These are phyloP conservation scores for Fistulina hepatica DNA, from an alignment of 1,284 basidiomycete species.

Conservation along the genomic window DNA sequence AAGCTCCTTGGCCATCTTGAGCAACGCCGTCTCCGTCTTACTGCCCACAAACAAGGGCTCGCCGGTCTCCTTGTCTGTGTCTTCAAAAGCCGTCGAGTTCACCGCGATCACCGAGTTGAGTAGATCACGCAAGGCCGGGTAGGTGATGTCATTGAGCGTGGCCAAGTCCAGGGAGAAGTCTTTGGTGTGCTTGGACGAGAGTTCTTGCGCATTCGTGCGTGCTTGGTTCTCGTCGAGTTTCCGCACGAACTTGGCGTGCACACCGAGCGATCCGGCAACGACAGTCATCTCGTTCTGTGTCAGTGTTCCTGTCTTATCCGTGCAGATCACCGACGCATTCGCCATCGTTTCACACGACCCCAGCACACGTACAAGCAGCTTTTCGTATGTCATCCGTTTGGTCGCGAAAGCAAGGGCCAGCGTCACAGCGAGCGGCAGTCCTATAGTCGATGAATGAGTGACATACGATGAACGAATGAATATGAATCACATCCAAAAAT, in stretches of 20 bases:
- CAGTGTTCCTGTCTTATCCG: conserved; percentile 90
- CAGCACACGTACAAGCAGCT: conserved; percentile 89
- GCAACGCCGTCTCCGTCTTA: conserved; percentile 93
- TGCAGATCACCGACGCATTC: conserved; percentile 93
- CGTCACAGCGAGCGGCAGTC: conserved; percentile 92
- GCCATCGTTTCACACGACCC: conserved; percentile 99
- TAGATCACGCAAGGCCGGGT: conserved; percentile 51
- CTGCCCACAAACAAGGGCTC: conserved; percentile 74
- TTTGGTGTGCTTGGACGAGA: conserved; percentile 33
- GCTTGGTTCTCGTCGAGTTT: conserved; percentile 64
- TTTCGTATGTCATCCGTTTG: conserved; percentile 92
- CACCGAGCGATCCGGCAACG: conserved; percentile 90
- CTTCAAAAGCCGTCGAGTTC: conserved; percentile 96
- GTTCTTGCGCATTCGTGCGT: conserved; percentile 66
- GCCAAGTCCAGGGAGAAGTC: conserved; percentile 84
- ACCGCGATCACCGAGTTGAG: conserved; percentile 84
- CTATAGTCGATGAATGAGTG: conserved; percentile 27
- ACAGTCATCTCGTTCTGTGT: conserved; percentile 95
- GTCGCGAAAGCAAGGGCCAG: conserved; percentile 95
- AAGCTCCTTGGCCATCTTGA: conserved; percentile 83
- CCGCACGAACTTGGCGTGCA: conserved; percentile 88
- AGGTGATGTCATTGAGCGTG: conserved; percentile 55
- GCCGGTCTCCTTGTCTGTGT: conserved; percentile 57
- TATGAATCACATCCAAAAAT: no score
- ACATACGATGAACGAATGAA: conserved; percentile 2